Evolutionary conservation across 2,329 filamentous ascomycete genomes (phyloP), one percentile per base, ranked within the genome.

Genomic region (Xylaria sp.): DNA sequence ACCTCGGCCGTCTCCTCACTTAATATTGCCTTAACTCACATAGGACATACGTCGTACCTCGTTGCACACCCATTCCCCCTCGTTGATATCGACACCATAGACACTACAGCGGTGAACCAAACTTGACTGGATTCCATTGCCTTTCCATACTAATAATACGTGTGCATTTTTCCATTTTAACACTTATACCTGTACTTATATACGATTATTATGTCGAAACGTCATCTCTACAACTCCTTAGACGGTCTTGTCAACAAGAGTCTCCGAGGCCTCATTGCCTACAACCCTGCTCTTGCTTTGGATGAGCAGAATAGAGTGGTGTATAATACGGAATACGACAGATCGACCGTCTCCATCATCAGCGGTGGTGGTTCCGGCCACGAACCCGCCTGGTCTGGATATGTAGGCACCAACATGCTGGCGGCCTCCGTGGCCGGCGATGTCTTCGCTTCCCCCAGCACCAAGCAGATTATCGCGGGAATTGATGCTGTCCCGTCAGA

Each of bases 381-480:
- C 77, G 88, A 90, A 73, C 88, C 88, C 23, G 88, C 88, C 70
- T 90, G 88, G 85, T 82, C 86, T 2, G 88, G 88, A 63, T 90
- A 90, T 73, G 89, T 91, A 1, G 89, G 89, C 63, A 76, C 79
- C 65, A 89, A 88, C 75, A 83, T 90, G 79, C 83, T 91, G n/a
- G 83, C 87, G 1, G 88, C 87, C 4, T 85, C 88, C 5, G 88
- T 88, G 4, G 84, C 83, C 4, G 89, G 89, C 51, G 87, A 89
- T 74, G 86, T 91, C 71, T 91, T 91, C 71, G 88, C 89, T 17
- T 88, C 85, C 6, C 89, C 89, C 0, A 88, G 86, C 66, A 88
- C 88, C 11, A 87, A 86, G 68, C 89, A 91, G 78, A 88, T 91
- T 64, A 77, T 89, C 9, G 84, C 88, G 1, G 88, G 84, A 6